These are phyloP conservation scores for Hymenoscyphus occultus DNA, from an alignment of 2,329 filamentous ascomycete species.

Conservation along the genomic window DNA sequence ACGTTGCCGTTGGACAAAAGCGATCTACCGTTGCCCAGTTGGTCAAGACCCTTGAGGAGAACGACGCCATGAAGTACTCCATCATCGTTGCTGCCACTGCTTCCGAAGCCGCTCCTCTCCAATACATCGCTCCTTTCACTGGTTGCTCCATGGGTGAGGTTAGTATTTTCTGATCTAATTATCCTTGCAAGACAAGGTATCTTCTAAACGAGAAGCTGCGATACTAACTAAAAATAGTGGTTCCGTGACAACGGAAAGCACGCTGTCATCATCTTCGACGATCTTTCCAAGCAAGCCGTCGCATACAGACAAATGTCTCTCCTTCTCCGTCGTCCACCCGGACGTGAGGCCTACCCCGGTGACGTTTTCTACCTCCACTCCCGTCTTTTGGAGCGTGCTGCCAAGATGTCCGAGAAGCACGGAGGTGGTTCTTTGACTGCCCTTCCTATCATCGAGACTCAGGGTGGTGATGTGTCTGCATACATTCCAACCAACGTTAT, in stretches of 20 bases:
- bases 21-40: conserved; percentile 98
- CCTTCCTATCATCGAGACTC: conserved; percentile 97
- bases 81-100: conserved; percentile 93
- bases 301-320: conserved; percentile 99
- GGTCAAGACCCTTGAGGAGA: conserved; percentile 99
- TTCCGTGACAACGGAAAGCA: conserved; percentile 88
- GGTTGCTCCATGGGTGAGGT: conserved; percentile 50
- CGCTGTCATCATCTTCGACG: conserved; percentile 87
- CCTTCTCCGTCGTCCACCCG: conserved; percentile 92
- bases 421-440: conserved; percentile 96
- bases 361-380: conserved; percentile 99
- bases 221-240: conserved; percentile 12
- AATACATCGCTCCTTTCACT: conserved; percentile 93
- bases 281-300: conserved; percentile 96
- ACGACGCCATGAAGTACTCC: conserved; percentile 98
- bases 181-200: no score
- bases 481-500: conserved; percentile 99
- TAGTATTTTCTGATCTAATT: conserved; percentile 38
- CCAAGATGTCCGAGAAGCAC: conserved; percentile 97
- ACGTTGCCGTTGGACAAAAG: conserved; percentile 99
- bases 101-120: conserved; percentile 91
- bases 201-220: no score
- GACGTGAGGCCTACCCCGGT: conserved; percentile 99
- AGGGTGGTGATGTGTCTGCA: conserved; percentile 99
- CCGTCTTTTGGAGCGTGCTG: conserved; percentile 97